Conservation (phyloP, 2,329 filamentous ascomycete genomes). For the Zymoseptoria ardabiliae region DNA sequence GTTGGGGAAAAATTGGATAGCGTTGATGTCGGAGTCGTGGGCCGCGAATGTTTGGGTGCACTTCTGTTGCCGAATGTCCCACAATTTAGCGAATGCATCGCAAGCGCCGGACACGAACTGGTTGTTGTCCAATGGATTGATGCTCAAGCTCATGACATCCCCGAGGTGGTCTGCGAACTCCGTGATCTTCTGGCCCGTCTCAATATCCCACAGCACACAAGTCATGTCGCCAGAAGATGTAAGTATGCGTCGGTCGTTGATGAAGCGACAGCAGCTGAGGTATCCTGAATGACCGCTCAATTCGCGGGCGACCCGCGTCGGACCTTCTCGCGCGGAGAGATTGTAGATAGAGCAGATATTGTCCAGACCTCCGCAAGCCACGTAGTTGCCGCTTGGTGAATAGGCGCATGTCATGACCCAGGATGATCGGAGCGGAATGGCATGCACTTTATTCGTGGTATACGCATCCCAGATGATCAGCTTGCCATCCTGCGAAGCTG, state of each 20-base stretch:
- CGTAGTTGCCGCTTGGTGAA: constrained; percentile 94
- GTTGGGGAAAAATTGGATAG: constrained; percentile 98
- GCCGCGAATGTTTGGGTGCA: constrained; percentile 97
- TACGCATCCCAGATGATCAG: constrained; percentile 99
- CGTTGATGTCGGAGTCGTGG: constrained; percentile 98
- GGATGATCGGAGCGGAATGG: constrained; percentile 91
- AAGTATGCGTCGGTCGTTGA: constrained; percentile 95
- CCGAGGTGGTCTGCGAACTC: constrained; percentile 98
- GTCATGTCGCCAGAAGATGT: constrained; percentile 99
- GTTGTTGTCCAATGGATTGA: constrained; percentile 98
- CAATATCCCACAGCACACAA: constrained; percentile 99
- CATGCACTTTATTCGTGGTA: constrained; percentile 98
- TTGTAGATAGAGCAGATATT: constrained; percentile 99
- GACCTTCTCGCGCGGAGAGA: constrained; percentile 92
- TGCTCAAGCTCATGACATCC: constrained; percentile 99
- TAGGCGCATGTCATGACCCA: constrained; percentile 99
- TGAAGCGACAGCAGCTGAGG: constrained; percentile 95
- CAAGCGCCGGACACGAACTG: constrained; percentile 99
- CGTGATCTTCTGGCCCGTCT: constrained; percentile 92
- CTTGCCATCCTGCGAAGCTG: constrained; percentile 97
- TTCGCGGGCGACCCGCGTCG: constrained; percentile 89
- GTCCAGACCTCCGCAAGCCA: constrained; percentile 95
- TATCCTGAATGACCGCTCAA: constrained; percentile 96
- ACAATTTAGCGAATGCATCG: constrained; percentile 96
- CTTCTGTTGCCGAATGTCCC: constrained; percentile 97